Conservation (phyloP, 306 rosid genomes). For the Carpinus viminea region DNA sequence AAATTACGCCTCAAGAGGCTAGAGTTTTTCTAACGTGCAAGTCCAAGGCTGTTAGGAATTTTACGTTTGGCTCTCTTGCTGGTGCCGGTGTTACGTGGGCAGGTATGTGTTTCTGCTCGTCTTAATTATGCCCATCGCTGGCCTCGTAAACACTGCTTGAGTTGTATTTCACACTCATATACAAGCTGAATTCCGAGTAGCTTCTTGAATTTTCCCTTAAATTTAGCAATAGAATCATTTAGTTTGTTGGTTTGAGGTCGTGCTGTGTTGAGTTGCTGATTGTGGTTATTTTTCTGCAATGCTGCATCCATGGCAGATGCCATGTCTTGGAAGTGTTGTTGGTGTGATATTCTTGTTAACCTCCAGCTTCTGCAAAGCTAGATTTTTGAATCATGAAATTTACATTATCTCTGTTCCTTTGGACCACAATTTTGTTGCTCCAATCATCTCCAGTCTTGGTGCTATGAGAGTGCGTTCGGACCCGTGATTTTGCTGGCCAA, state of each 20-base stretch:
- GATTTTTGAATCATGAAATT: background rate
- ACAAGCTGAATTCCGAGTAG: background rate
- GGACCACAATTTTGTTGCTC: background rate
- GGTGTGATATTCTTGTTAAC: background rate
- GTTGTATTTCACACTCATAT: background rate
- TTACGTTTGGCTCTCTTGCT: constrained; percentile 30
- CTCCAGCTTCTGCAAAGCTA: background rate
- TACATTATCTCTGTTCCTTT: background rate
- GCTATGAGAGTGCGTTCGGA: background rate
- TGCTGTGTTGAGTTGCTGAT: background rate
- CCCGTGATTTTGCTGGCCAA: background rate
- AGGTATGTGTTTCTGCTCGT: constrained; percentile 40
- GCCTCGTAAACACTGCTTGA: background rate
- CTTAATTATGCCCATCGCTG: background rate
- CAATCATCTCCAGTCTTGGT: background rate
- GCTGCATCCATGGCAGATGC: background rate
- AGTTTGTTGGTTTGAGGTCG: background rate
- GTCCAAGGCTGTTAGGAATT: constrained; percentile 33
- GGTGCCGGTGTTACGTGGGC: constrained; percentile 46
- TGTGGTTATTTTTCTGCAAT: background rate
- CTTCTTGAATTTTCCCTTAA: background rate
- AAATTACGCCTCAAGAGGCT: constrained; percentile 49
- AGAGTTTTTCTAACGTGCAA: constrained; percentile 38
- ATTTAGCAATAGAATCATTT: background rate
- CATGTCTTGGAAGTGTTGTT: background rate